Conservation (phyloP, 2,329 filamentous ascomycete species). For the Zymoseptoria ardabiliae region DNA sequence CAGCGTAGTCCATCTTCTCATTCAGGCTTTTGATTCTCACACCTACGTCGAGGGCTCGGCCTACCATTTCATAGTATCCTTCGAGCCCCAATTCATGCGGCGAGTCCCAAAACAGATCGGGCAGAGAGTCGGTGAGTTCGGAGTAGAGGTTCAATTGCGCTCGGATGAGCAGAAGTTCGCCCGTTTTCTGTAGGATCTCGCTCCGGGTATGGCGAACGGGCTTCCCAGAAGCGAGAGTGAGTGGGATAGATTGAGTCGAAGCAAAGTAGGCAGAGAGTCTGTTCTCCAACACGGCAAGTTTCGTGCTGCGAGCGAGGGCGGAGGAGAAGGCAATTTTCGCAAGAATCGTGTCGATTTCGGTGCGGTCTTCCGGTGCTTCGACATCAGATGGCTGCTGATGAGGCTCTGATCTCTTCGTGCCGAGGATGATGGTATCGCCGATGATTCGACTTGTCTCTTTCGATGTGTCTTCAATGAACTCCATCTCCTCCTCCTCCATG, state of each 20-base stretch:
- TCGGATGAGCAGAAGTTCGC: conserved; percentile 79
- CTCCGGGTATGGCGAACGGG: conserved; percentile 57
- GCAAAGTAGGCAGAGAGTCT: conserved; percentile 78
- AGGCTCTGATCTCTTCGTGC: conserved; percentile 52
- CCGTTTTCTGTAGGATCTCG: conserved; percentile 88
- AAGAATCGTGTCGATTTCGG: conserved; percentile 55
- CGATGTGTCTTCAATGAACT: conserved; percentile 69
- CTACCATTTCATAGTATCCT: conserved; percentile 91
- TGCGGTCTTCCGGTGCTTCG: conserved; percentile 6
- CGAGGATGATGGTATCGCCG: conserved; percentile 82
- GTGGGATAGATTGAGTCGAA: conserved; percentile 74
- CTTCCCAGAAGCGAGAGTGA: conserved; percentile 62
- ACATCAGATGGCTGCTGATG: conserved; percentile 2
- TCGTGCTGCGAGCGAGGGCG: conserved; percentile 83
- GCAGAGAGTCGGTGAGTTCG: conserved; percentile 87
- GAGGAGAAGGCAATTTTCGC: conserved; percentile 97
- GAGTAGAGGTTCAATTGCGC: conserved; percentile 95
- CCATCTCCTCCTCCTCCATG: conserved; percentile 81
- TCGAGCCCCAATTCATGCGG: conserved; percentile 83
- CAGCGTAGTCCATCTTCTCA: conserved; percentile 95
- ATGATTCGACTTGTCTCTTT: conserved; percentile 70
- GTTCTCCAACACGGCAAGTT: conserved; percentile 84
- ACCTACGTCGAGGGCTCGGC: conserved; percentile 80
- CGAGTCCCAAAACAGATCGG: conserved; percentile 95
- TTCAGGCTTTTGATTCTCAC: conserved; percentile 87